Base-by-base conservation (phyloP, 2,329 filamentous ascomycete genomes). In the Cercospora sojina region DNA sequence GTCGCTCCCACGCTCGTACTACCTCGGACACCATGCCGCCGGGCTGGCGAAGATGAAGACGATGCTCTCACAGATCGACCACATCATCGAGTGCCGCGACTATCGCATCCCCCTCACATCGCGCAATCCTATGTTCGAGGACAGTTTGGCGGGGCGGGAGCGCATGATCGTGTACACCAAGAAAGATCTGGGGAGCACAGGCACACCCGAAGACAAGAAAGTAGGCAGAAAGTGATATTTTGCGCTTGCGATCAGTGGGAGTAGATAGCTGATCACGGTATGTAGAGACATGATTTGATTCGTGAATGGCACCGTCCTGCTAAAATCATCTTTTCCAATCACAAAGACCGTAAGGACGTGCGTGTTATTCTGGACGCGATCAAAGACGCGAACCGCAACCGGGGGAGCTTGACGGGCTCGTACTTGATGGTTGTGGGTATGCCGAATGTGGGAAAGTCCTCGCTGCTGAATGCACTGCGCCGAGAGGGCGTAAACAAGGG, bases 381-480 rank as follows among this genome's bases (percentile, higher is more conserved):
- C 64, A 84, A 84, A 66, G 74, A 79, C 3, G 81, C 85, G 68
- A 84, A 85, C 25, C 70, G 74, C n/a, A 76, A 79, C 27, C 77
- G 79, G 31, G 83, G 88, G 72, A 86, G 86, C 23, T 80, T 98
- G n/a, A 89, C 91, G 7, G 93, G 93, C n/a, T 86, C 92, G 72
- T 87, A 93, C 58, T 87, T 93, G 64, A 86, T 99, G 78, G 87
- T 98, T 0, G 93, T 98, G 13, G 95, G 95, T 64, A 97, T 99
- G 93, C 95, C 95, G 38, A 99, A 99, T 76, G 92, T 97, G 0
- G 95, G 95, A 38, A 99, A 99, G 80, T 96, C 92, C 56, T 93
- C 93, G 1, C 83, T 99, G n/a, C 87, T 99, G 49, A 99, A 99
- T 78, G 87, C 89, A 16, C 85, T 98, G 58, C 89, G 95, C 20